phyloP scores from a whole-genome alignment of 192 early-diverging fungal species.

The Backusella morwellensis region DNA sequence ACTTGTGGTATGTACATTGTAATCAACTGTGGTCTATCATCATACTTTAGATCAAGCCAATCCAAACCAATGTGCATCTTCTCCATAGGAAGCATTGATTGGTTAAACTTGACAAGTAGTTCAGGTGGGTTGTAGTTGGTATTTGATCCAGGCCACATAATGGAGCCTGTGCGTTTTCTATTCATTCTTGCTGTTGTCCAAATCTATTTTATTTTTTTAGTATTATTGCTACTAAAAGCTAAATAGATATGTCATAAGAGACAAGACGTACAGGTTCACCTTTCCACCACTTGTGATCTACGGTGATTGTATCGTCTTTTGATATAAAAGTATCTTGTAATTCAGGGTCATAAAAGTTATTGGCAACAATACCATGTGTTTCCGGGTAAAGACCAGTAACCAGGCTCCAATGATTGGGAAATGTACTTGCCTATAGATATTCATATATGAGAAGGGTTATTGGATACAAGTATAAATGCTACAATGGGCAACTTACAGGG shows the following conservation, averaged over 20 bases:
- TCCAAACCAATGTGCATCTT: conserved; percentile 60
- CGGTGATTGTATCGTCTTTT: conserved; percentile 54
- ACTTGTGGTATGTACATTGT: conserved; percentile 79
- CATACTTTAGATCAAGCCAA: conserved; percentile 73
- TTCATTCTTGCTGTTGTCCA: conserved; percentile 83
- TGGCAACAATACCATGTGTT: conserved; percentile 89
- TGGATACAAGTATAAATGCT: too few relatives aligned
- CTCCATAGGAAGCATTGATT: conserved; percentile 38
- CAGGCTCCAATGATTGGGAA: conserved; percentile 91
- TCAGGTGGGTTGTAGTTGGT: conserved; percentile 62
- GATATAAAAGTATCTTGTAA: conserved; percentile 77
- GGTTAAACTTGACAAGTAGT: conserved; percentile 56
- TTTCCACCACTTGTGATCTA: conserved; percentile 78
- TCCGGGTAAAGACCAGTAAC: conserved; percentile 90
- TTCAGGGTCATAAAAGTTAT: conserved; percentile 73
- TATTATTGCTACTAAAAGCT: background rate
- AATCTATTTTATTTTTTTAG: conserved; percentile 43
- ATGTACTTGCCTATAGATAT: conserved; percentile 59
- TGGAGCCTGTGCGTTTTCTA: conserved; percentile 59
- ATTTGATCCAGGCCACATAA: conserved; percentile 87
- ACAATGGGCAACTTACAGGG: conserved; percentile 39
- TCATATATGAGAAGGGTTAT: background rate
- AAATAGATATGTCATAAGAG: background rate
- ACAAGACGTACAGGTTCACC: conserved; percentile 71
- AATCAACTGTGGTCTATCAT: conserved; percentile 70